Conservation (phyloP, 345 rosid genomes). For the Eucalyptus lansdowneana region DNA sequence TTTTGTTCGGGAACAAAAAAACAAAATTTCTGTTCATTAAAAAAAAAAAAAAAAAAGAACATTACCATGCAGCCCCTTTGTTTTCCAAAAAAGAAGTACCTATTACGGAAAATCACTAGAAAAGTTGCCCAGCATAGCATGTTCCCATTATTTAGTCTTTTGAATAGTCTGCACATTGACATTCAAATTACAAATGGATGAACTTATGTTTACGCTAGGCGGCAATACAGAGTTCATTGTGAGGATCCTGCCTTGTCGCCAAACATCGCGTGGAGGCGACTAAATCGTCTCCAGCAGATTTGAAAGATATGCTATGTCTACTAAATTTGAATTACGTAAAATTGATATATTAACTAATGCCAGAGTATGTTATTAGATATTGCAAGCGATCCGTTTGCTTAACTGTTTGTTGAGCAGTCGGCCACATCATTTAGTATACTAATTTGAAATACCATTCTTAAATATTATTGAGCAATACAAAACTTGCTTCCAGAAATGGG, state of each 20-base stretch:
- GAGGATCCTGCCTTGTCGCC: rapidly evolving
- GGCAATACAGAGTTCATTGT: not conserved
- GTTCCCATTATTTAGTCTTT: not conserved
- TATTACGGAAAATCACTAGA: not conserved
- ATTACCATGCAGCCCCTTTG: too few species aligned
- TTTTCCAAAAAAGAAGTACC: not conserved
- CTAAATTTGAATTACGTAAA: too few species aligned
- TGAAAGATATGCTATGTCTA: not conserved
- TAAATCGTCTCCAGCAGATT: not conserved
- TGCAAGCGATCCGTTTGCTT: too few species aligned
- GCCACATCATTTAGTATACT: not conserved
- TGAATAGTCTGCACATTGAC: not conserved
- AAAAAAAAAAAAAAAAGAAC: too few species aligned
- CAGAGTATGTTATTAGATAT: not conserved
- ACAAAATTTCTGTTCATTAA: too few species aligned
- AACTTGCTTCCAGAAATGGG: too few species aligned
- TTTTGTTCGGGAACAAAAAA: too few species aligned
- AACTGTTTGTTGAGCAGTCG: rapidly evolving
- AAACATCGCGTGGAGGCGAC: not conserved
- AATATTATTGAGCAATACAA: too few species aligned
- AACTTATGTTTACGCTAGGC: not conserved
- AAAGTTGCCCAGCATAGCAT: not conserved
- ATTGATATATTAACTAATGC: not conserved
- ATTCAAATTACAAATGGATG: not conserved
- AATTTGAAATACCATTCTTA: rapidly evolving